A percentile compares a stretch with the other conserved stretches of the same genome.
Conservation (phyloP, 345 rosid species). For the Capsella bursapastoris region DNA sequence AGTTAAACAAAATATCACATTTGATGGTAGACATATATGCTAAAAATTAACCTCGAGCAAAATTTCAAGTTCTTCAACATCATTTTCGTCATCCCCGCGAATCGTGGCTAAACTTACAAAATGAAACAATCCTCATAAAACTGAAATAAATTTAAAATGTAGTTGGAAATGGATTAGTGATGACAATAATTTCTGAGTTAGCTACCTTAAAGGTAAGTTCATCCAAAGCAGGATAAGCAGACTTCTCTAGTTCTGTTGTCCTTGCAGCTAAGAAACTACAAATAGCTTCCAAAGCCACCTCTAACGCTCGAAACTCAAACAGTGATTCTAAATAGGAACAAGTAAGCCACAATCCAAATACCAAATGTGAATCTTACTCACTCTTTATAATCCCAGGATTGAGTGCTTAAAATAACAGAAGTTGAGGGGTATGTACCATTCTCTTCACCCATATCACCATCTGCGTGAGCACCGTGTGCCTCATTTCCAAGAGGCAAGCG, state of each 20-base stretch:
- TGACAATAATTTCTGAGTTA: neutral
- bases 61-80: conserved; percentile 98
- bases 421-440: conserved; percentile 70
- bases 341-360: conserved; percentile 12
- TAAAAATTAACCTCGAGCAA: conserved; percentile 72
- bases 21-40: neutral
- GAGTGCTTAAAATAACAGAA: neutral
- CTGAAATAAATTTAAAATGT: neutral
- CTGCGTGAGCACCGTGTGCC: conserved; percentile 45
- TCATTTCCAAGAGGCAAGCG: conserved; percentile 59
- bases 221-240: conserved; percentile 92
- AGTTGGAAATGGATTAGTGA: conserved; percentile 18
- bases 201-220: conserved; percentile 81
- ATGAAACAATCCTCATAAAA: neutral
- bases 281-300: conserved; percentile 92
- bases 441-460: conserved; percentile 75
- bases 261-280: conserved; percentile 88
- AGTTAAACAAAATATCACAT: conserved; percentile 41
- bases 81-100: conserved; percentile 88
- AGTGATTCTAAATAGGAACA: conserved; percentile 65
- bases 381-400: too few relatives aligned
- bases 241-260: conserved; percentile 77
- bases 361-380: neutral
- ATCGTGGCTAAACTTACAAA: conserved; percentile 66
- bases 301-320: conserved; percentile 82